Conservation (phyloP, 2,329 filamentous ascomycete species). For the Arthroderma sp. region DNA sequence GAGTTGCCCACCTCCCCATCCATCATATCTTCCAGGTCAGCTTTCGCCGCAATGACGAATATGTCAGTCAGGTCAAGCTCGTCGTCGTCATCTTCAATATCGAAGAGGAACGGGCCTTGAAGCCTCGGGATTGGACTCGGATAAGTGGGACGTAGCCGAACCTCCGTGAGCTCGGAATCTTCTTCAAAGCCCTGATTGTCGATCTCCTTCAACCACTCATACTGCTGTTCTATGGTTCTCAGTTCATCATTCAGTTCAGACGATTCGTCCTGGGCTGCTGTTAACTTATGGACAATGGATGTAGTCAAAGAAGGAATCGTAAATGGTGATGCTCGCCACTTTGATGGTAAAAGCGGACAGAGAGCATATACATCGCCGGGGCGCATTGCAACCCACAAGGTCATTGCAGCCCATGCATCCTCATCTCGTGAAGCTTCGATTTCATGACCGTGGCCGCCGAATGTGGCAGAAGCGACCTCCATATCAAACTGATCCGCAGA, state of each 20-base stretch:
- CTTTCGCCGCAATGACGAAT: conserved; percentile 40
- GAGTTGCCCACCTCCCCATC: conserved; percentile 37
- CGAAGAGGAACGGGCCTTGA: conserved; percentile 47
- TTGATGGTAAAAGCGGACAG: conserved; percentile 75
- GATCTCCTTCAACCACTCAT: conserved; percentile 45
- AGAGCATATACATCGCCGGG: conserved; percentile 88
- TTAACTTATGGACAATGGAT: conserved; percentile 61
- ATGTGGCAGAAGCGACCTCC: conserved; percentile 81
- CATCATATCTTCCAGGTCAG: conserved; percentile 41
- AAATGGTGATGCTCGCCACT: conserved; percentile 66
- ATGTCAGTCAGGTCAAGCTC: conserved; percentile 49
- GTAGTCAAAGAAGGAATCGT: conserved; percentile 72
- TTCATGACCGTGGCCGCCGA: conserved; percentile 55
- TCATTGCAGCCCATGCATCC: conserved; percentile 81
- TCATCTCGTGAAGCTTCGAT: conserved; percentile 27
- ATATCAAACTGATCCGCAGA: conserved; percentile 85
- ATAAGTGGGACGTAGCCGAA: conserved; percentile 42
- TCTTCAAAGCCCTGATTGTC: conserved; percentile 32
- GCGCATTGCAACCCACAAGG: conserved; percentile 90
- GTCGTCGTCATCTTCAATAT: conserved; percentile 36
- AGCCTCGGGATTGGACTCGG: conserved; percentile 45
- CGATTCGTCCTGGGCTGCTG: conserved; percentile 28
- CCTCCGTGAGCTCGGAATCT: conserved; percentile 32
- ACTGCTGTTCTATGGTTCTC: conserved; percentile 40
- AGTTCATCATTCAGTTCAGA: conserved; percentile 32